Base-by-base conservation (phyloP, 2,329 filamentous ascomycete species). In the Talaromyces pinophilus region DNA sequence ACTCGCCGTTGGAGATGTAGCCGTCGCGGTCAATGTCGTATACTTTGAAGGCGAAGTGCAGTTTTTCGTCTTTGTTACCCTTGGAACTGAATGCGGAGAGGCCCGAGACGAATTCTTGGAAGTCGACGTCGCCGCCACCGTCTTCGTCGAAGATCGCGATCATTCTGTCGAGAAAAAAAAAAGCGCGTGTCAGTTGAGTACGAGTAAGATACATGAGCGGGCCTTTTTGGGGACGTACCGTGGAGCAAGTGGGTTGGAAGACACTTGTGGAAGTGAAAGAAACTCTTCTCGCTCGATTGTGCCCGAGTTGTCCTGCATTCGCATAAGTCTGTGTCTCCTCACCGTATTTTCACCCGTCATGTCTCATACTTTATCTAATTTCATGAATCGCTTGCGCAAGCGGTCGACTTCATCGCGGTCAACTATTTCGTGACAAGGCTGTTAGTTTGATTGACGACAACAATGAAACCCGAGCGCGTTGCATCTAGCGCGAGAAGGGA, bases 101-200 rank as follows among this genome's bases (percentile, higher is more conserved):
- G 4, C 95, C 95, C 1, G 92, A 93, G 10, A 99, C 95, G 78
- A 99, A 99, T 81, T 99, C 95, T 77, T 98, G 93, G 81, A 99
- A 99, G 80, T 99, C 95, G 73, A 99, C 95, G 74, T 97, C 92
- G 75, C 95, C 95, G 73, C 95, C 94, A 69, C 95, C 95, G 79
- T 99, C 95, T 81, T 98, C 95, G 80, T 99, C 95, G 77, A 99
- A 98, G 74, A 98, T 99, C 67, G 95, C 94, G 76, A 99, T 99
- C 93, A 99, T 97, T 80, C 92, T 93, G 68, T 38, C 3, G 8
- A 40, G 17, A 25, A 25, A 25, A 25, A 25, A 25, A 59, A n/a
- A 46, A 35, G 17, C 38, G 7, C 13, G 46, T 38, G 61, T 46
- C 63, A 50, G 46, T 50, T 33, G 11, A 15, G 13, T 33, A 10